phyloP scores from a whole-genome alignment of 1,139 yeast species.

The Geotrichum phurueaensis region DNA sequence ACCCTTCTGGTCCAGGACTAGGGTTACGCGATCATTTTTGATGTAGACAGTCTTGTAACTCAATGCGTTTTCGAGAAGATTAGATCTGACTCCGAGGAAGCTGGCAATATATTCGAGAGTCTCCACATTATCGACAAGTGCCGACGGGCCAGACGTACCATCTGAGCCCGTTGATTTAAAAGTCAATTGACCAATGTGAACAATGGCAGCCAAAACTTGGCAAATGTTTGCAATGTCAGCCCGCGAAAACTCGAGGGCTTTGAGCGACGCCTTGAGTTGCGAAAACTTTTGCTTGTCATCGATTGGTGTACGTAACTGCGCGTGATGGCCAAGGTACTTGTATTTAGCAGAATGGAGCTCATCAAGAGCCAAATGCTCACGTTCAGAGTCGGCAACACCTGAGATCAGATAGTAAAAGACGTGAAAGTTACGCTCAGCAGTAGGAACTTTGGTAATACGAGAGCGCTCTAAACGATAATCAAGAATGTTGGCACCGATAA shows the following conservation, averaged over 20 bases:
- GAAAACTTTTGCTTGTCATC: slow-evolving; percentile 37
- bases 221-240: slow-evolving; percentile 41
- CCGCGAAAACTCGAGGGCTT: slow-evolving; percentile 36
- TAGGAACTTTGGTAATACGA: slow-evolving; percentile 39
- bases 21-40: slow-evolving; percentile 39
- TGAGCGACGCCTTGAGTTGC: slow-evolving; percentile 36
- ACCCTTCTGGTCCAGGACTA: slow-evolving; percentile 39
- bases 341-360: slow-evolving; percentile 31
- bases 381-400: slow-evolving; percentile 38
- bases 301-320: slow-evolving; percentile 37
- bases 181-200: slow-evolving; percentile 40
- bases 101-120: slow-evolving; percentile 36
- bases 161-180: slow-evolving; percentile 34
- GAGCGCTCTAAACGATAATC: slow-evolving; percentile 40
- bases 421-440: slow-evolving; percentile 41
- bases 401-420: slow-evolving; percentile 39
- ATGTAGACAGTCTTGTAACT: slow-evolving; percentile 38
- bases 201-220: slow-evolving; percentile 41
- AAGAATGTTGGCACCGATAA: slow-evolving; percentile 38
- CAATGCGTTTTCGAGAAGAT: slow-evolving; percentile 36
- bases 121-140: slow-evolving; percentile 37
- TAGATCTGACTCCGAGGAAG: slow-evolving; percentile 39
- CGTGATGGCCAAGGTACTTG: slow-evolving; percentile 39
- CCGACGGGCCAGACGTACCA: slow-evolving; percentile 36
- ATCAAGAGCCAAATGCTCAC: slow-evolving; percentile 35